These are phyloP conservation scores for Penicillium longicatenatum DNA, from an alignment of 495 filamentous ascomycete genomes.

Conservation along the genomic window DNA sequence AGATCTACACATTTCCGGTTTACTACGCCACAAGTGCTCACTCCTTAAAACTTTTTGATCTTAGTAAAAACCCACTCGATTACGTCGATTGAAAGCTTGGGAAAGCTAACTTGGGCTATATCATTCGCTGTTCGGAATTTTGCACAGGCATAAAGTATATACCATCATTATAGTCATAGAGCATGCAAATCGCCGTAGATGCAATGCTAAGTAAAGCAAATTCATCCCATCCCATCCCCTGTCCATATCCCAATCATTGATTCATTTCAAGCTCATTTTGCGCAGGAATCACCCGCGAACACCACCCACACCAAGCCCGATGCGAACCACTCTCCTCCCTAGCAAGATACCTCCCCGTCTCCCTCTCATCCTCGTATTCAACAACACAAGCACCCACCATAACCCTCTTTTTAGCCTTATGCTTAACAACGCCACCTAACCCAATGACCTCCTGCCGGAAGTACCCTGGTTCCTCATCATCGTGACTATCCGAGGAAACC, in stretches of 20 bases:
- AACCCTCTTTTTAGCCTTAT: constrained; percentile 73
- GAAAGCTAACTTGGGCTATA: too few species aligned
- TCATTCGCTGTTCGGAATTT: too few species aligned
- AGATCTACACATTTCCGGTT: not conserved
- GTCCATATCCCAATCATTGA: too few species aligned
- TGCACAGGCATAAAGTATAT: not conserved
- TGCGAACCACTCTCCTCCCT: constrained; percentile 51
- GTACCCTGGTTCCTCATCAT: constrained; percentile 65
- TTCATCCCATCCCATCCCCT: not conserved
- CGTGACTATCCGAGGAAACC: constrained; percentile 28
- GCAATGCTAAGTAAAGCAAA: not conserved
- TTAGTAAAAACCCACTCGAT: too few species aligned
- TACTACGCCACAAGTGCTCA: too few species aligned
- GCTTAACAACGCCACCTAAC: constrained; percentile 81
- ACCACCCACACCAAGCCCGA: constrained; percentile 59
- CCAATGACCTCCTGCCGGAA: constrained; percentile 83
- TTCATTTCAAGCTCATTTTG: constrained; percentile 24
- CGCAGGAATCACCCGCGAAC: constrained; percentile 43
- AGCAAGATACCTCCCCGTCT: constrained; percentile 64
- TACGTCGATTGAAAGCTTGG: too few species aligned
- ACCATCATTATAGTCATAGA: not conserved
- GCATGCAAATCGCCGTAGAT: not conserved
- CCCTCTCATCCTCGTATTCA: constrained; percentile 79
- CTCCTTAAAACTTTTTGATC: not conserved
- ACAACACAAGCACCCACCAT: constrained; percentile 78